Base-by-base conservation (phyloP, 2,329 filamentous ascomycete species). In the Diaporthe sp. region DNA sequence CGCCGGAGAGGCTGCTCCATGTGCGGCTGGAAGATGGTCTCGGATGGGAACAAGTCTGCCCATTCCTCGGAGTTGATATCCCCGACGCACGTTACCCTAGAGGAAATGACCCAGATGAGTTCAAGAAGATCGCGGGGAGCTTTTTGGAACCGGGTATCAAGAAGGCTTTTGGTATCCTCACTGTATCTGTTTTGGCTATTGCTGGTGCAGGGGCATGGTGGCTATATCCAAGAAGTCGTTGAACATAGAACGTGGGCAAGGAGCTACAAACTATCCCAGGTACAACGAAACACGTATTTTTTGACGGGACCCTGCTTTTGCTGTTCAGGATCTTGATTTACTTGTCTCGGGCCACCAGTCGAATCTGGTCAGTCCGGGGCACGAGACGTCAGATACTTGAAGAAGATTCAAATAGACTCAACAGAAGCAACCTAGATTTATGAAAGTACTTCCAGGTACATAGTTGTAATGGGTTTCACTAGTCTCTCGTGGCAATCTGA, bases 201-300 rank as follows among this genome's bases (percentile, higher is more conserved):
- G 44, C 44, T 1, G 44, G 61, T 15, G 44, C 44, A 1, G 28
- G 44, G 3, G 44, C 28, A 10, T 67, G 61, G 61, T 67, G 61
- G 61, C 9, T 67, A 4, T 47, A 47, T 31, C 61, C 39, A 22
- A 47, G 60, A 63, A 13, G n/a, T 31, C 37, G 17, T 25, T 47
- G 39, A 63, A 47, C 51, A 7, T 2, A 7, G 0, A 28, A 55
- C 10, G 25, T 28, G 51, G 5, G 4, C 1, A 28, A 55, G 25
- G 7, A 1, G 10, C 25, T 12, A 8, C 20, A 55, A n/a, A 28
- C 10, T 25, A 0, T n/a, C 22, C 22, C 22, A n/a, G 22, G 22
- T 1, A 55, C 13, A 15, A 15, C 7, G 25, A 55, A 15, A 1
- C 12, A 55, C 0, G n/a, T 1, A 2, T 0, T 4, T 51, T 1